Conservation (phyloP, 805 yeast genomes). For the Saccharomycopsis sp. region DNA sequence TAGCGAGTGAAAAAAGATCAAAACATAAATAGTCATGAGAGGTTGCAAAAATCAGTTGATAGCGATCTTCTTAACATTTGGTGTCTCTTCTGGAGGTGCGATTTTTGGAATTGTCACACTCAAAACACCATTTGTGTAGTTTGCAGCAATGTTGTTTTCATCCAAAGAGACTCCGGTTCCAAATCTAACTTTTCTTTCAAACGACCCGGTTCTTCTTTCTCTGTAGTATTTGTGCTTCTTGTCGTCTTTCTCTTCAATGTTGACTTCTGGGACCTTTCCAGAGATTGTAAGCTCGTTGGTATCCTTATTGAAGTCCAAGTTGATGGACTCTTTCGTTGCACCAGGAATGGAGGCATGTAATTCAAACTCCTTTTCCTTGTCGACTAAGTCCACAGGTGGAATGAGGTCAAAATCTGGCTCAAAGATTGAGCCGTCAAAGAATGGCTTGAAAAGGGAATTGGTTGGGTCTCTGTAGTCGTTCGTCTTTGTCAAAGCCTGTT, state of each 20-base stretch:
- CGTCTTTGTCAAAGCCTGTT: neutral
- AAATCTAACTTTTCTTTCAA: conserved; percentile 28
- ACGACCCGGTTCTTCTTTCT: conserved; percentile 26
- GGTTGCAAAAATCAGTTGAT: neutral
- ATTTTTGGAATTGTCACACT: conserved; percentile 38
- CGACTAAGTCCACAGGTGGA: conserved; percentile 33
- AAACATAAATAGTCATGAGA: too few relatives aligned
- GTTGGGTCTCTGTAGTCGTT: too few relatives aligned
- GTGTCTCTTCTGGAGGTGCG: conserved; percentile 24
- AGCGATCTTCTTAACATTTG: neutral
- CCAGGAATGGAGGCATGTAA: conserved; percentile 33
- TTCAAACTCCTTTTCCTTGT: conserved; percentile 28
- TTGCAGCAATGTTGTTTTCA: conserved; percentile 37
- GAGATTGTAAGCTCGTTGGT: conserved; percentile 30
- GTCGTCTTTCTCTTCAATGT: conserved; percentile 5
- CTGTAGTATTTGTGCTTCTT: conserved; percentile 16
- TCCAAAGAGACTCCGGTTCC: conserved; percentile 28
- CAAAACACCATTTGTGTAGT: conserved; percentile 40
- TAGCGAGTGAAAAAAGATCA: too few relatives aligned
- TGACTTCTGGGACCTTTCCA: conserved; percentile 23
- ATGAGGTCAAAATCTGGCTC: conserved; percentile 17
- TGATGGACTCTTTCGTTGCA: conserved; percentile 27
- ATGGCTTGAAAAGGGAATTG: neutral
- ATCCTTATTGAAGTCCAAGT: conserved; percentile 32
- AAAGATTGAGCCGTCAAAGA: neutral